Evolutionary conservation across 2,329 filamentous ascomycete species (phyloP).

Genomic region (Fusarium veterinarium): DNA sequence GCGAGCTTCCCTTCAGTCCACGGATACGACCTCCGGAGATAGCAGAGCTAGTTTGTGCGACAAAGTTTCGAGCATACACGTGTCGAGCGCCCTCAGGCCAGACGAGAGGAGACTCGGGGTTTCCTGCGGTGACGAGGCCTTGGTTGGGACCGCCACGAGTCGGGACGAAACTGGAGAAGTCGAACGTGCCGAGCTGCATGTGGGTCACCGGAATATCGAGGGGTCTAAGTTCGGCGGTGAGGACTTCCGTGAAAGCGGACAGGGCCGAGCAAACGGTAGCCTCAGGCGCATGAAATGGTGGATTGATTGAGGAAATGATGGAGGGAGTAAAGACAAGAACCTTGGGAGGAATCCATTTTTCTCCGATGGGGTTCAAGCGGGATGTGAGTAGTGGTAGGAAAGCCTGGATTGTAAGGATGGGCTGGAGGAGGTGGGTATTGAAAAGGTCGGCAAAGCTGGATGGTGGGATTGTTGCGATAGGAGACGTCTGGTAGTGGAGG

Average conservation of each 20-base stretch:
- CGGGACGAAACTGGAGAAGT: slow-evolving; percentile 76
- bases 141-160: slow-evolving; percentile 51
- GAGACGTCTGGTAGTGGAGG: slow-evolving; percentile 81
- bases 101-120: slow-evolving; percentile 61
- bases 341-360: slow-evolving; percentile 68
- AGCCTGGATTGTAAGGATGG: slow-evolving; percentile 87
- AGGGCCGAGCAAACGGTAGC: slow-evolving; percentile 87
- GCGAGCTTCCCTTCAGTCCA: slow-evolving; percentile 74
- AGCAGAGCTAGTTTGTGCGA: slow-evolving; percentile 64
- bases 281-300: slow-evolving; percentile 86
- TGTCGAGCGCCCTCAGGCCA: slow-evolving; percentile 73
- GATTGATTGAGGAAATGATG: slow-evolving; percentile 82
- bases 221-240: slow-evolving; percentile 81
- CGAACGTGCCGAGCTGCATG: slow-evolving; percentile 91
- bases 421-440: slow-evolving; percentile 90
- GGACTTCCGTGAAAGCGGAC: slow-evolving; percentile 84
- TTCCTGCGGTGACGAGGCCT: slow-evolving; percentile 56
- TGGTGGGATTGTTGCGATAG: slow-evolving; percentile 85
- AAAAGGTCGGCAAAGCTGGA: slow-evolving; percentile 89
- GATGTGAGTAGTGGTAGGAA: slow-evolving; percentile 84
- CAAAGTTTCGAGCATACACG: slow-evolving; percentile 72
- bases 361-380: slow-evolving; percentile 64
- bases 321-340: slow-evolving; percentile 83
- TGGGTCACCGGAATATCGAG: slow-evolving; percentile 84
- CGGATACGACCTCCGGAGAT: slow-evolving; percentile 68